phyloP scores from a whole-genome alignment of 176 grass and related monocot species.

The Alloteropsis semialata region DNA sequence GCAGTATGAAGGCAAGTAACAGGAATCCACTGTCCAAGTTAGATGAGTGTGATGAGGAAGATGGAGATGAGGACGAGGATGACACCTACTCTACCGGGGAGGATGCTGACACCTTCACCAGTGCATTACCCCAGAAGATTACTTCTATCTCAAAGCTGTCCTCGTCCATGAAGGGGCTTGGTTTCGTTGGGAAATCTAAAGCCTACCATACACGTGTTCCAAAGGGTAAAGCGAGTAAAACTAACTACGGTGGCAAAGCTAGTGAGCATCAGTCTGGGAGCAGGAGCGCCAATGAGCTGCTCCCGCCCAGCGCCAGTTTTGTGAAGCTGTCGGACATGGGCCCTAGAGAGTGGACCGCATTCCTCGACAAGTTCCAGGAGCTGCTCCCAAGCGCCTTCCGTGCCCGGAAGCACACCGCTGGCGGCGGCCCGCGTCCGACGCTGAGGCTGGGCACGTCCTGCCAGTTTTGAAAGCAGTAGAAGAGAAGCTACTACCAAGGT shows the following conservation, averaged over 20 bases:
- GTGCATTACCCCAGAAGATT: slow-evolving; percentile 18
- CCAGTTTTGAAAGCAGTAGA: slow-evolving; percentile 77
- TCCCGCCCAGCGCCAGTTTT: slow-evolving; percentile 66
- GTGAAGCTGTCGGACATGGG: slow-evolving; percentile 85
- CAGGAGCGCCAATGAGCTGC: slow-evolving; percentile 76
- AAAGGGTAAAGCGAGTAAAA: slow-evolving; percentile 55
- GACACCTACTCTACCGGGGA: slow-evolving; percentile 5
- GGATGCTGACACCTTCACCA: slow-evolving; percentile 27
- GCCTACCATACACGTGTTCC: slow-evolving; percentile 22
- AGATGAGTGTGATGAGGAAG: slow-evolving; percentile 67
- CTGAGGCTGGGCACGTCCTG: slow-evolving; percentile 88
- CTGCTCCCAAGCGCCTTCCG: slow-evolving; percentile 63
- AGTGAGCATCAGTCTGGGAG: slow-evolving; percentile 57
- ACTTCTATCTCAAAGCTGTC: slow-evolving; percentile 57
- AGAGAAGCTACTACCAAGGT: slow-evolving; percentile 25
- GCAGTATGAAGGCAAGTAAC: slow-evolving; percentile 35
- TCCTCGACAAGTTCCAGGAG: slow-evolving; percentile 78
- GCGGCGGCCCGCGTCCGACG: slow-evolving; percentile 33
- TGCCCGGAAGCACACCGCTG: slow-evolving; percentile 44
- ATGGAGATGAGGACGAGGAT: slow-evolving; percentile 34
- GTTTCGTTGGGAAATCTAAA: slow-evolving; percentile 48
- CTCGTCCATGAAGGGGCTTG: slow-evolving; percentile 58
- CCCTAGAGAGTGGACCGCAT: slow-evolving; percentile 61
- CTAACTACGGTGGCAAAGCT: slow-evolving; percentile 54
- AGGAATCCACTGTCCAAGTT: slow-evolving; percentile 73